Evolutionary conservation across 1,284 basidiomycete species (phyloP), one percentile per base, ranked within the genome.

Genomic region (Entoloma clypeatum): DNA sequence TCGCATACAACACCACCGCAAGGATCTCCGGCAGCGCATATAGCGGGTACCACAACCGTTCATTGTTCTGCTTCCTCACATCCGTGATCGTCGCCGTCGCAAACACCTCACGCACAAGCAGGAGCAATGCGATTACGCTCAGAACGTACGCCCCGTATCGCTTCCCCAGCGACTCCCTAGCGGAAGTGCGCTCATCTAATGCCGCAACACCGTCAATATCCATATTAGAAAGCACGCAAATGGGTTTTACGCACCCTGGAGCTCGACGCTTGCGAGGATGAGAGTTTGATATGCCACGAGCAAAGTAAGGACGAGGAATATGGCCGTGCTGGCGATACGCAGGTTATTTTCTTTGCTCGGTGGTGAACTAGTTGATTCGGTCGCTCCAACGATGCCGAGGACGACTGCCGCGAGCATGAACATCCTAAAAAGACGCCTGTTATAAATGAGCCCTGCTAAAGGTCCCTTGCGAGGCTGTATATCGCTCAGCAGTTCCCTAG

Each of bases 251-350:
- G n/a, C n/a, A n/a, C n/a, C n/a, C n/a, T n/a, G 23, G 6, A 50
- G 33, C 28, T 61, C 56, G 3, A 47, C 42, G 21, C 53, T 47
- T 10, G 58, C 51, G 7, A 74, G 55, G 13, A 58, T 25, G 6
- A 66, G 8, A 0, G 71, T 69, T 43, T 70, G 64, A 35, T 64
- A 47, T 8, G 58, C 65, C 34, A 72, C 59, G 2, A 74, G 50
- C 19, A 63, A 47, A 25, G 64, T 67, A 14, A 76, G 59, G 14
- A 60, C 57, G 18, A 76, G 59, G 60, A 75, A 75, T n/a, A 77
- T 60, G 35, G 64, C 58, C 9, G 62, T 57, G 54, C 72, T 58
- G 27, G 51, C 59, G 45, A 58, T 57, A 40, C 64, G 64, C 9
- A 72, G 47, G 0, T 39, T 55, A 18, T 45, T 34, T 7, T 45